Base-by-base conservation (phyloP, 805 yeast genomes). In the Ogataea nitratoaversa region DNA sequence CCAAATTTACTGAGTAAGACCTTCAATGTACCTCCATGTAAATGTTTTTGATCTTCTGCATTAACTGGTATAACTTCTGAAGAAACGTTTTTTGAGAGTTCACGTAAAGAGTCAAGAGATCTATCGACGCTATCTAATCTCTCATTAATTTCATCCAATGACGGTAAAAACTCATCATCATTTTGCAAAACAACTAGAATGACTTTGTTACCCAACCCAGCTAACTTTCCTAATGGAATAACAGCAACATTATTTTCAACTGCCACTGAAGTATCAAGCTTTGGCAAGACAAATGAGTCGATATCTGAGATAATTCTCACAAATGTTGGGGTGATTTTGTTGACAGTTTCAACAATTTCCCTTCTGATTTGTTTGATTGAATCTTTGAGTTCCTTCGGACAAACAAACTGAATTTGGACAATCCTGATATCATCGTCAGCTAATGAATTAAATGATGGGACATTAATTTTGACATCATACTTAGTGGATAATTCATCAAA, bases 91-190 rank as follows among this genome's bases (percentile, higher is more conserved):
- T 66, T 56, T 44, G 83, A 83, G 47, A 77, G 67, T 32, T 71
- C 71, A 60, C 88, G 79, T 46, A 89, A 68, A 5, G 66, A 57
- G 42, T 73, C 72, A 44, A 90, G 71, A 1, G 81, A 64, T 13
- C 60, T 60, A 48, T 77, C 72, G 34, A 82, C 86, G 14, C 65
- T 62, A 2, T 68, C 67, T 42, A 91, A 70, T 37, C 72, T 68
- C n/a, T 62, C 72, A 30, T 66, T 63, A 41, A 81, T 67, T 55
- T 84, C 90, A 28, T 73, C 74, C 22, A 68, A 63, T 28, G 84
- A 72, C 22, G 91, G 91, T 29, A 79, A 80, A 59, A 87, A 87
- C 53, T 85, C 95, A 36, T 79, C 83, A 38, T 74, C 70, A 47
- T 65, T 63, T 44, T 69, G 66, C 38, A 63, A 66, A 50, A 70